Base-by-base conservation (phyloP, 1,284 basidiomycete species). In the Lignosus rhinocerotis region DNA sequence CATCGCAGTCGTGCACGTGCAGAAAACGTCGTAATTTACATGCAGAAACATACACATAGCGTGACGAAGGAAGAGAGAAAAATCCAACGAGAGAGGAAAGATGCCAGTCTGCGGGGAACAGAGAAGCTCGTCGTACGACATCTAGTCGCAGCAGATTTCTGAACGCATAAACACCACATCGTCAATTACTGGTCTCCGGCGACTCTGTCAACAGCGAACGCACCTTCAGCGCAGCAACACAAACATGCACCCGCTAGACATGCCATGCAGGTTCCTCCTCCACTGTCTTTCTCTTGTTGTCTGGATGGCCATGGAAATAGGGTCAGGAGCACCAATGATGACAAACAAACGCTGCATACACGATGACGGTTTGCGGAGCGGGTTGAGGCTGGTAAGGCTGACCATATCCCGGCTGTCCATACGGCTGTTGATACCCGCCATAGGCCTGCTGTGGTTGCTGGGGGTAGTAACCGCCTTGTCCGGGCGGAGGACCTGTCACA, bases 221-320 rank as follows among this genome's bases (percentile, higher is more conserved):
- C 59, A 89, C 88, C 90, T 77, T 92, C 90, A 12, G 84, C 84
- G 65, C 87, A 90, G 74, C 90, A 92, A 72, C 90, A 92, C 62
- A 88, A 75, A 67, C 85, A 87, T 12, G 82, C 76, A 62, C 86
- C 90, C 17, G 87, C 84, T 65, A 91, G 75, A 70, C 90, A 92
- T 31, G 89, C 90, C 70, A 81, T 79, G 67, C 85, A 89, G 16
- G 80, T 80, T 0, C 70, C 69, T 33, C 74, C 78, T 44, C 74
- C 76, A 36, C 73, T 72, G 43, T 76, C 74, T 39, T 81, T 66
- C 59, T 81, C 68, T 69, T 70, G 69, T 61, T 66, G 61, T 47
- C 58, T 66, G 61, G 25, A 31, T 31, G 33, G 33, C 36, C 44
- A 31, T 30, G 16, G 9, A n/a, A 48, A 9, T 17, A 34, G 36